Evolutionary conservation across 306 rosid genomes (phyloP), one percentile per base, ranked within the genome.

Genomic region (Morella rubra): DNA sequence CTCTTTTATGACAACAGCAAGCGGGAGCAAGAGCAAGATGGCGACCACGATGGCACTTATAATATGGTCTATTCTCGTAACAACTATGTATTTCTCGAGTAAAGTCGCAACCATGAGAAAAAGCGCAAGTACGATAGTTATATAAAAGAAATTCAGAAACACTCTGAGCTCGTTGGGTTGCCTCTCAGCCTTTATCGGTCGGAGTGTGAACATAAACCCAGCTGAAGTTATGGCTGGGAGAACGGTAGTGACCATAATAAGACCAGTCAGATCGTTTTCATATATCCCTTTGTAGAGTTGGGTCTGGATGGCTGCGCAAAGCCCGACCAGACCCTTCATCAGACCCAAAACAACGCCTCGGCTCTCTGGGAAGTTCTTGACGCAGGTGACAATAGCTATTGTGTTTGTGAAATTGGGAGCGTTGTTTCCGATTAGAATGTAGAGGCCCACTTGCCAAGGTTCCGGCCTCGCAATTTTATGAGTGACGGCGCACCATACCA

Each of bases 361-460:
- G 75, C 87, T 83, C 44, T 83, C 90, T 0, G 91, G 91, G 81
- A 86, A 83, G 52, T 81, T 89, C 75, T 83, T 84, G 72, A 87
- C 84, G 32, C 84, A 83, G 0, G 86, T 60, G 65, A 74, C 84
- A 10, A 89, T 46, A 5, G 87, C 84, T 55, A 86, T 83, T 0
- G 93, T 87, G 41, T 81, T 79, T 0, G 83, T 81, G n/a, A 81
- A 85, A 22, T 83, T 85, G 55, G 81, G 84, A 20, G 91, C 79
- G 64, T 85, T 83, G 8, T 85, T 82, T 2, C 87, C 89, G 1
- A 83, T 1, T 44, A 74, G 79, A 27, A 87, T 81, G 76, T 87
- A 87, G 6, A 77, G n/a, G 66, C 86, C 83, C 89, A 85, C 84
- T 3, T 85, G 86, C 91, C 91, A 85, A 19, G 81, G 77, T 65